Base-by-base conservation (phyloP, 2,329 filamentous ascomycete genomes). In the Stagonosporopsis cucurbitacearum region DNA sequence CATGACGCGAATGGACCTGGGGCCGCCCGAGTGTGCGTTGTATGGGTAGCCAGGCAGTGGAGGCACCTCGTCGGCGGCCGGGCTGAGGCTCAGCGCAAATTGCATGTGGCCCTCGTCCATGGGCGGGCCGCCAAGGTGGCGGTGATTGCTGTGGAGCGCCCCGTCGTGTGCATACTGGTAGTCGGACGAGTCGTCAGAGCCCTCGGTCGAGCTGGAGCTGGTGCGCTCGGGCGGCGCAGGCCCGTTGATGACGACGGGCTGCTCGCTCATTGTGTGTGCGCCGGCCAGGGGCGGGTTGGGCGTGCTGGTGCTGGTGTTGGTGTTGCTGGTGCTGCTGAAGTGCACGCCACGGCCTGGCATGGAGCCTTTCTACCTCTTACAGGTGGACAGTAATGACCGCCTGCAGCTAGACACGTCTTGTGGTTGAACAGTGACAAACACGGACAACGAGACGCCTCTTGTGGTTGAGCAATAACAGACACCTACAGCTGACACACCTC, bases 61-160 rank as follows among this genome's bases (percentile, higher is more conserved):
- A 26, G 54, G 49, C 25, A 57, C 49, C 30, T 57, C 32, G 26
- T 57, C 54, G 22, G 44, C 49, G 5, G 57, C 60, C 61, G 46
- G 74, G 64, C 39, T 73, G 60, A 75, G 64, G 61, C 75, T 63
- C n/a, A 76, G 72, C 25, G 75, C 72, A 69, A 77, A 78, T 43
- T 75, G 67, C 52, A 73, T 73, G 41, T 72, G 67, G 51, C 68
- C 71, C 36, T 72, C 67, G 33, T 74, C 70, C 58, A 70, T 68
- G 51, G 82, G 75, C 77, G 30, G 77, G 65, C 75, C 73, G 60
- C 76, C 76, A 57, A 75, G 75, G 64, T 36, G 36, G 42, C 39
- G 41, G 26, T 22, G 41, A 46, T 46, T 26, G 41, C 39, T 23
- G 25, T 32, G 30, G 30, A 15, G 12, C 23, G 33, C 51, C 26